A percentile compares a stretch with the other conserved stretches of the same genome.
Conservation (phyloP, 345 rosid species). For the Citrus hindsii region DNA sequence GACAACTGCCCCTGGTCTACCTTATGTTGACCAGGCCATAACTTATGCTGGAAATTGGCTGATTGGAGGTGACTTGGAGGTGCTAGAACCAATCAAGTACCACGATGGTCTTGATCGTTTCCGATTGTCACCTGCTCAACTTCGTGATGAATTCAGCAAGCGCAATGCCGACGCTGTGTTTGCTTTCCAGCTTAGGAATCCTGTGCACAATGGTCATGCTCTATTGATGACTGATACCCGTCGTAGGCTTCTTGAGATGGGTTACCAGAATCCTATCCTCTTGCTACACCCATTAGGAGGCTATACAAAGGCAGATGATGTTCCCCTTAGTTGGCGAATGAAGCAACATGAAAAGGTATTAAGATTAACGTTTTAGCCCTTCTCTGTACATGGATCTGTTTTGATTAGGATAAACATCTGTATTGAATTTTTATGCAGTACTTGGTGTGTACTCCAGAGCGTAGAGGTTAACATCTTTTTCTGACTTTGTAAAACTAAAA, state of each 20-base stretch:
- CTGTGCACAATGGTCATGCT: constrained; percentile 98
- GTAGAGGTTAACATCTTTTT: not conserved
- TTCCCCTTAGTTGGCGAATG: constrained; percentile 97
- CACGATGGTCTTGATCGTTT: constrained; percentile 86
- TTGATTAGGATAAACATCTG: not conserved
- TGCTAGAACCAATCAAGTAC: constrained; percentile 82
- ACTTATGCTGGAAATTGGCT: constrained; percentile 83
- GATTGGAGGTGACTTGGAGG: constrained; percentile 93
- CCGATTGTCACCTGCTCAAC: constrained; percentile 82
- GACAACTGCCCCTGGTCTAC: constrained; percentile 87
- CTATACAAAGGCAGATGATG: constrained; percentile 96
- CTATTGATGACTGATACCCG: constrained; percentile 96
- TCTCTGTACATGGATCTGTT: not conserved
- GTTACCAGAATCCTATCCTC: constrained; percentile 88
- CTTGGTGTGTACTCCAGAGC: too few relatives aligned
- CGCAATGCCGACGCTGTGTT: constrained; percentile 96
- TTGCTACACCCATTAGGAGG: constrained; percentile 97
- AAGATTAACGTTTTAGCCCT: not conserved
- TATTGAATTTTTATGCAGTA: too few relatives aligned
- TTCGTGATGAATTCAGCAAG: constrained; percentile 69
- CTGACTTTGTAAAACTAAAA: not conserved
- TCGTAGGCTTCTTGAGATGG: constrained; percentile 88
- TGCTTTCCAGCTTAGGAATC: constrained; percentile 98
- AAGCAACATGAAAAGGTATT: constrained; percentile 92
- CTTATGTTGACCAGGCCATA: constrained; percentile 79